These are phyloP conservation scores for Cystobasidium sp. DNA, from an alignment of 1,284 basidiomycete genomes.

Conservation along the genomic window DNA sequence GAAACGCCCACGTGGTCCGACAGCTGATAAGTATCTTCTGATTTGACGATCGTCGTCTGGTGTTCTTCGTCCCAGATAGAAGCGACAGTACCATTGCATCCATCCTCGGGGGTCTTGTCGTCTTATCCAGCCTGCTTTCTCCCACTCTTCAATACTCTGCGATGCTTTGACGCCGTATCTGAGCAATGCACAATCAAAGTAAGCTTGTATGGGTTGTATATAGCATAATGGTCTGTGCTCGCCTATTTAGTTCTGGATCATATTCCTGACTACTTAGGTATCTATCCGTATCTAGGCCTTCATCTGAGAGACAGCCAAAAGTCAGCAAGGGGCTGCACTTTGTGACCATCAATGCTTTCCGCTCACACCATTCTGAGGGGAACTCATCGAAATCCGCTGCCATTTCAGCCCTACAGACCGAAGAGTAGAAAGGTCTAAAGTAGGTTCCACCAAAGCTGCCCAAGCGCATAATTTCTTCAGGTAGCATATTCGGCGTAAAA, in stretches of 20 bases:
- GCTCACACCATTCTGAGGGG: conserved; percentile 37
- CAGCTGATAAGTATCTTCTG: conserved; percentile 24
- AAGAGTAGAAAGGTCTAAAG: conserved; percentile 30
- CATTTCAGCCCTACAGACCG: conserved; percentile 5
- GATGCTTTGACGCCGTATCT: conserved; percentile 43
- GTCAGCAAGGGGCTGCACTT: background rate
- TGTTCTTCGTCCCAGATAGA: conserved; percentile 37
- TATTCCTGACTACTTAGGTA: conserved; percentile 32
- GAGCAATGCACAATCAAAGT: background rate
- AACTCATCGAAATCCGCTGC: conserved; percentile 28
- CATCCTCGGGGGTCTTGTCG: conserved; percentile 37
- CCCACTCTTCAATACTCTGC: conserved; percentile 43
- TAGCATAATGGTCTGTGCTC: background rate
- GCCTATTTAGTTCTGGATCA: conserved; percentile 35
- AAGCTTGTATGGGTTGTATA: background rate
- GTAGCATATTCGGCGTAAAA: conserved; percentile 39
- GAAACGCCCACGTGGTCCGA: conserved; percentile 37
- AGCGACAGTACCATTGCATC: conserved; percentile 44
- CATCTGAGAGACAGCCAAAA: conserved; percentile 1
- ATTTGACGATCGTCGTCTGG: conserved; percentile 39
- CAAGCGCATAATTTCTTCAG: conserved; percentile 36
- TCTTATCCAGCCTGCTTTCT: conserved; percentile 38
- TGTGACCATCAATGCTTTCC: background rate
- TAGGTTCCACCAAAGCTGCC: conserved; percentile 41
- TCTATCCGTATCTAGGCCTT: conserved; percentile 18